Evolutionary conservation across 305 asterid species (phyloP).

Genomic region (Fraxinus dipetala): DNA sequence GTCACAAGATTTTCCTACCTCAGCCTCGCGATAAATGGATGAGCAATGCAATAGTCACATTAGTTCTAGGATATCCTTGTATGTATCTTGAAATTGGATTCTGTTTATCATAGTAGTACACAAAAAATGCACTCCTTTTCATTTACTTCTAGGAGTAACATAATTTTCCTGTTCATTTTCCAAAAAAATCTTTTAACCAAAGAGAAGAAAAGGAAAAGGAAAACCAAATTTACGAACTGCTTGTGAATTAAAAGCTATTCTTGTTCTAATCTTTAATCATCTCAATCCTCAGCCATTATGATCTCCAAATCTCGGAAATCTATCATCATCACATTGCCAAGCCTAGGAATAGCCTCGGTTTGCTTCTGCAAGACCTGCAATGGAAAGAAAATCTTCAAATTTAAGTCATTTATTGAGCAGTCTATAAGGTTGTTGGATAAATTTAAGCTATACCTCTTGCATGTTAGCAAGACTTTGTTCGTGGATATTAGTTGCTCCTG

Average conservation of each 20-base stretch:
- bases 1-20: background rate
- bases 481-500: conserved; percentile 81
- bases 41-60: background rate
- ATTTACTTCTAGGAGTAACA: background rate
- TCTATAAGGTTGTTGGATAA: background rate
- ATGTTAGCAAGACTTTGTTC: conserved; percentile 79
- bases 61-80: background rate
- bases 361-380: conserved; percentile 78
- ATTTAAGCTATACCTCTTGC: conserved; percentile 68
- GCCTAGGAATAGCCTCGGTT: conserved; percentile 82
- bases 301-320: conserved; percentile 83
- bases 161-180: background rate
- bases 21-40: background rate
- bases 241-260: background rate
- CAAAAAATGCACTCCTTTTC: background rate
- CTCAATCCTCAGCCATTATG: conserved; percentile 77
- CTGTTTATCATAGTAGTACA: background rate
- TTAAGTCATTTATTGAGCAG: background rate
- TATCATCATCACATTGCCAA: conserved; percentile 77
- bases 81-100: background rate
- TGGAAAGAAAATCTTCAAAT: background rate
- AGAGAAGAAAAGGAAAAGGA: too few relatives aligned
- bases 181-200: background rate
- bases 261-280: conserved; percentile 38
- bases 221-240: background rate